Conservation (phyloP, 805 yeast species). For the Kazachstania taianensis region DNA sequence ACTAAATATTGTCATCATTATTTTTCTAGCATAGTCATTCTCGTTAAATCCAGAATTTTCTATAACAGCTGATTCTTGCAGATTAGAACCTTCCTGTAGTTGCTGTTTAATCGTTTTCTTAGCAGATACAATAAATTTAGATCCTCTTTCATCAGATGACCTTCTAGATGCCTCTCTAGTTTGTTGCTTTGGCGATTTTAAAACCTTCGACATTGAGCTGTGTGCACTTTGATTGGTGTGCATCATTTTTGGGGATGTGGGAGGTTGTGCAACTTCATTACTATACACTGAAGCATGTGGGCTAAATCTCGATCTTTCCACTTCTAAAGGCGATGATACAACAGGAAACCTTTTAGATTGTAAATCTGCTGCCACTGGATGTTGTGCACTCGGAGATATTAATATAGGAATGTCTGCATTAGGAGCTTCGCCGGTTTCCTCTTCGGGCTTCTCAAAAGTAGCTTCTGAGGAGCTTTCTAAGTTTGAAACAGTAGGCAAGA, state of each 20-base stretch:
- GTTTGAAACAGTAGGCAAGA: neutral
- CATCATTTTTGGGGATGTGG: neutral
- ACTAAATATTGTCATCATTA: conserved; percentile 15
- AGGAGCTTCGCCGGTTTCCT: neutral
- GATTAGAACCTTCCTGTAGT: neutral
- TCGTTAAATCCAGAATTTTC: conserved; percentile 1
- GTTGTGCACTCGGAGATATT: conserved; percentile 2
- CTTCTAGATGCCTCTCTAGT: conserved; percentile 12
- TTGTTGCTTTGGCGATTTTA: conserved; percentile 12
- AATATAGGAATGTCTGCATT: neutral
- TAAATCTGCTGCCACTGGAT: neutral
- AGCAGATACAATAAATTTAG: conserved; percentile 5
- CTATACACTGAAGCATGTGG: neutral
- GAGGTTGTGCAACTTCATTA: conserved; percentile 3
- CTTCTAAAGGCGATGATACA: conserved; percentile 4
- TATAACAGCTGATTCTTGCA: neutral
- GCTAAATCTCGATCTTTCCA: conserved; percentile 2
- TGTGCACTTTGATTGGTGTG: neutral
- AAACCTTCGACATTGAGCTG: conserved; percentile 4
- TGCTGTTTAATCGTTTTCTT: conserved; percentile 1
- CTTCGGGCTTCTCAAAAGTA: neutral
- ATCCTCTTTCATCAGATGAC: conserved; percentile 15
- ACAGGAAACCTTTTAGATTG: conserved; percentile 1
- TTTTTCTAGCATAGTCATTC: conserved; percentile 14
- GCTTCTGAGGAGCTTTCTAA: neutral